Base-by-base conservation (phyloP, 495 filamentous ascomycete species). In the Penicillium manginii region DNA sequence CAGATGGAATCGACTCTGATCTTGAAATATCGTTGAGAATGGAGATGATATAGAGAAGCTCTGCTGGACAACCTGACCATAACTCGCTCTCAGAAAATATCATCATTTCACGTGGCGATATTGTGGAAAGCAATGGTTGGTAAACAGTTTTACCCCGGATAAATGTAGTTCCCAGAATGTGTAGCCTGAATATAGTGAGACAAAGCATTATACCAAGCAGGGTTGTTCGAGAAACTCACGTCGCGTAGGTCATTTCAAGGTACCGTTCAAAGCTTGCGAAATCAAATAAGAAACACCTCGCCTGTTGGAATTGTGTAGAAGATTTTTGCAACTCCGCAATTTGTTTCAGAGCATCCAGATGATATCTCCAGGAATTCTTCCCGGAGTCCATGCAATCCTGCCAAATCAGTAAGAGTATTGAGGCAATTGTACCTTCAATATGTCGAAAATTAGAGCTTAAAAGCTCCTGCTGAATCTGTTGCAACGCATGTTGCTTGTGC, bases 341-440 rank as follows among this genome's bases (percentile, higher is more conserved):
- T 29, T 52, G 33, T 11, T 40, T 54, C 21, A 66, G 54, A 32
- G 47, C 64, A 43, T 60, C 42, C 12, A 66, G 54, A 26, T 66
- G 60, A 42, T 50, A 55, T 54, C 43, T 59, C 64, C 60, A 66
- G 8, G 56, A 54, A 19, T 66, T 37, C 48, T 39, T 50, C 26
- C 63, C 59, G n/a, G 56, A 61, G 39, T 63, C 60, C 53, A 66
- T 63, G 0, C 59, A 43, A 5, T 63, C 60, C n/a, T 58, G 48
- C 64, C 64, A 66, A 3, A 63, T 39, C 1, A 59, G 58, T 14
- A 66, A 15, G 2, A 66, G n/a, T 2, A 66, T 55, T n/a, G 57
- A 63, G 17, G 64, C 64, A 31, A 66, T 63, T 12, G 54, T 54
- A 4, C 57, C 64, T 14, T 60, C 55, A 4, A 55, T 35, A 26